phyloP scores from a whole-genome alignment of 2,329 filamentous ascomycete genomes.

The Colletotrichum caudatum region DNA sequence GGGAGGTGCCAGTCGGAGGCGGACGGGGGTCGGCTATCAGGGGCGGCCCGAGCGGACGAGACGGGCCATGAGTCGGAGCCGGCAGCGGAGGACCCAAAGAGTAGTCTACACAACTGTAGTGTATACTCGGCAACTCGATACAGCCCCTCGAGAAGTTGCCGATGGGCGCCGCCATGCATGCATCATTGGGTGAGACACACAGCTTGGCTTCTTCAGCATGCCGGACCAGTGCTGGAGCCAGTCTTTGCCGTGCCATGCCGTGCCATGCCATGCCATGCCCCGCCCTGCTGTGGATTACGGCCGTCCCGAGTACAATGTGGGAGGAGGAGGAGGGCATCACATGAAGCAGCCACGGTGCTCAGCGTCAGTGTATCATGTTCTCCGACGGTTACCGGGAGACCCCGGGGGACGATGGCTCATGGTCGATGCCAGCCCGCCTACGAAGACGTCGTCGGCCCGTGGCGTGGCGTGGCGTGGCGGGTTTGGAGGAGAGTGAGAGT shows the following conservation, averaged over 20 bases:
- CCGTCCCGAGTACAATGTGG: background rate
- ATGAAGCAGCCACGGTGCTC: slow-evolving; percentile 23
- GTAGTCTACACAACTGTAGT: no score
- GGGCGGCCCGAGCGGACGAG: slow-evolving; percentile 28
- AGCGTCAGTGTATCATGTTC: slow-evolving; percentile 19
- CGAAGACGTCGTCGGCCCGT: slow-evolving; percentile 10
- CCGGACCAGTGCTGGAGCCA: background rate
- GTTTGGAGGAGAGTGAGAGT: background rate
- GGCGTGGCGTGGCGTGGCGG: background rate
- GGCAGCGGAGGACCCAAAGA: slow-evolving; percentile 5
- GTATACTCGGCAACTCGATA: no score
- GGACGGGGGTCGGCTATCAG: slow-evolving; percentile 28
- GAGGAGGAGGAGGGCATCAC: background rate
- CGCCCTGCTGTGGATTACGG: background rate
- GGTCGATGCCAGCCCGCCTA: slow-evolving; percentile 6
- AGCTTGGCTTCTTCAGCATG: background rate
- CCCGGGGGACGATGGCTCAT: slow-evolving; percentile 1
- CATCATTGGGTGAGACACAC: slow-evolving; percentile 1
- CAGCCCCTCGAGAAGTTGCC: background rate
- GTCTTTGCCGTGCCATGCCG: background rate
- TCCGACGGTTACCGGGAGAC: slow-evolving; percentile 22
- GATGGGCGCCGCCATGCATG: background rate
- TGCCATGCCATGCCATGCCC: no score
- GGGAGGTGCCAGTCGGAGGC: slow-evolving; percentile 32
- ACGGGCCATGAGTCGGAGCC: slow-evolving; percentile 27